These are phyloP conservation scores for Crucihimalaya himalaica DNA, from an alignment of 345 rosid species.

Conservation along the genomic window DNA sequence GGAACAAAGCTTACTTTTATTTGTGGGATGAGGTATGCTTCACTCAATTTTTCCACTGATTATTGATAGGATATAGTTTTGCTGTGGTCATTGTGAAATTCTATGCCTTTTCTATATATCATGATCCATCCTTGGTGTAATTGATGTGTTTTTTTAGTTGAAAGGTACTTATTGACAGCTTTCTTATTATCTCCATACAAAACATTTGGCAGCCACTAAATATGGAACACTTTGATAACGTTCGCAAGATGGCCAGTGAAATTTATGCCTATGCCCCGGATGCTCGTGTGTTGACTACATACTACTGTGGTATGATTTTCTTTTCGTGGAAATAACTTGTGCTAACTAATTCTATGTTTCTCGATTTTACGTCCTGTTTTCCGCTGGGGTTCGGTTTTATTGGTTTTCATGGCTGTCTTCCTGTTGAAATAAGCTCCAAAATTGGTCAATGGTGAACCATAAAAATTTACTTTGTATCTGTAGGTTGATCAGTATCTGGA, in stretches of 20 bases:
- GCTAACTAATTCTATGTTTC: constrained; percentile 1
- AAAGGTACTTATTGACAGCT: not conserved
- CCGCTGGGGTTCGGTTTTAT: not conserved
- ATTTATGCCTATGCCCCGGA: constrained; percentile 89
- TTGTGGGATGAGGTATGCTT: constrained; percentile 89
- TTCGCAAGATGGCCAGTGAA: constrained; percentile 83
- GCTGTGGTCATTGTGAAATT: not conserved
- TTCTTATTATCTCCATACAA: constrained; percentile 22
- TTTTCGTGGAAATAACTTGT: constrained; percentile 9
- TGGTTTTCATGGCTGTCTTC: constrained; percentile 9
- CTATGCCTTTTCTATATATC: not conserved
- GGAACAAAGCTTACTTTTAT: constrained; percentile 98
- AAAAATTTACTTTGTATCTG: not conserved
- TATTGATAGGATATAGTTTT: not conserved
- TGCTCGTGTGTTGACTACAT: constrained; percentile 92
- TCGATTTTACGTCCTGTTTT: not conserved
- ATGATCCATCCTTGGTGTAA: constrained; percentile 1
- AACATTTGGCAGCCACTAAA: constrained; percentile 72
- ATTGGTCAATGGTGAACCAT: not conserved
- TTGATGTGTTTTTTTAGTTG: constrained; percentile 14
- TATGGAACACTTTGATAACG: constrained; percentile 78
- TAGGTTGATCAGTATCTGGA: constrained; percentile 1
- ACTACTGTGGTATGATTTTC: constrained; percentile 73
- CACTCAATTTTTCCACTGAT: not conserved
- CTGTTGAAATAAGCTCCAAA: constrained; percentile 7